These are phyloP conservation scores for Trematosphaeria pertusa DNA, from an alignment of 2,329 filamentous ascomycete genomes.

Conservation along the genomic window DNA sequence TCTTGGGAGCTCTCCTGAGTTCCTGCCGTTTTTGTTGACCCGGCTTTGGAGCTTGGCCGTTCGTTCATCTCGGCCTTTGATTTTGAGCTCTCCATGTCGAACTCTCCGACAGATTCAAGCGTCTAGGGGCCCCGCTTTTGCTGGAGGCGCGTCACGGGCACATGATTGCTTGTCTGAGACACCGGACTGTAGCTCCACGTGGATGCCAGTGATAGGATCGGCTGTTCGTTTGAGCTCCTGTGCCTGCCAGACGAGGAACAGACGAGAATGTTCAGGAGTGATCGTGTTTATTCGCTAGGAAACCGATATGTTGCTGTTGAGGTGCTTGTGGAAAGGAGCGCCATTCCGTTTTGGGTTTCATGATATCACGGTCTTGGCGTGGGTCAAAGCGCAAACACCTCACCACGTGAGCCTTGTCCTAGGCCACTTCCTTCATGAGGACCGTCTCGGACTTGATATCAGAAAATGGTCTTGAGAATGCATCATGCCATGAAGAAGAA, in stretches of 20 bases:
- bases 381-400: constrained; percentile 6
- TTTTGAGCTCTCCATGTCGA: constrained; percentile 29
- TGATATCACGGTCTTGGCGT: constrained; percentile 3
- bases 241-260: no score
- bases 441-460: no score
- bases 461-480: no score
- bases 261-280: no score
- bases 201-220: no score
- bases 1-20: constrained; percentile 37
- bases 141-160: not conserved
- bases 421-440: no score
- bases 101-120: not conserved
- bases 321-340: not conserved
- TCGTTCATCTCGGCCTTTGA: constrained; percentile 30
- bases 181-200: no score
- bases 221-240: no score
- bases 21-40: constrained; percentile 26
- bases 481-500: no score
- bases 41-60: constrained; percentile 29
- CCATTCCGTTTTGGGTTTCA: not conserved
- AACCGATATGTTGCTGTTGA: not conserved
- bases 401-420: no score
- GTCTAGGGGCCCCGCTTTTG: not conserved
- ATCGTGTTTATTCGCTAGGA: not conserved
- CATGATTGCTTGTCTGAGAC: not conserved